Evolutionary conservation across 108 stramenopile species (phyloP).

Genomic region (Pseudonitzschia pungens): DNA sequence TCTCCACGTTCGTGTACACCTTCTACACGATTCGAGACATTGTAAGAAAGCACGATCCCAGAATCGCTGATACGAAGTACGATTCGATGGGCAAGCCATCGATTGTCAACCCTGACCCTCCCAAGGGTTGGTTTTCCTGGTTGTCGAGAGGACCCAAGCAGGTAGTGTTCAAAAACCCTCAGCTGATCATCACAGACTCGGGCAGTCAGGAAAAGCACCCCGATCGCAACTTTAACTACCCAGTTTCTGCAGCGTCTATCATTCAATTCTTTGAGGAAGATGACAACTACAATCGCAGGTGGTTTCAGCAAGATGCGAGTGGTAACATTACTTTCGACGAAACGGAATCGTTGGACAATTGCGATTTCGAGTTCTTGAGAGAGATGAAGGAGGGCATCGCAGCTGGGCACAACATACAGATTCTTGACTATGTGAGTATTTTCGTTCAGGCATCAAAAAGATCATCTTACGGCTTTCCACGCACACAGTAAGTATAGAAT

Average conservation of each 20-base stretch:
- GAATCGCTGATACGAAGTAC: no score
- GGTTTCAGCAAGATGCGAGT: not conserved
- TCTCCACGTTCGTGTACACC: not conserved
- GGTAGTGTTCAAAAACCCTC: not conserved
- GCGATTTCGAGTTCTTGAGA: not conserved
- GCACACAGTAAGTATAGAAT: no score
- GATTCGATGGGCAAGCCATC: no score
- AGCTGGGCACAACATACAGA: not conserved
- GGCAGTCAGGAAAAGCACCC: not conserved
- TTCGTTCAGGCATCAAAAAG: not conserved
- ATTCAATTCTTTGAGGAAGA: not conserved
- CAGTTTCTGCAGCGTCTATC: not conserved
- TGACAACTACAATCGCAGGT: not conserved
- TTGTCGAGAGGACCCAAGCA: not conserved
- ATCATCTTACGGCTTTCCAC: no score
- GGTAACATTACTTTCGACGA: not conserved
- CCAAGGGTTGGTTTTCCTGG: not conserved
- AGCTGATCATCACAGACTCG: not conserved
- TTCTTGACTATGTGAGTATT: not conserved
- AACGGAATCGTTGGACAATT: not conserved
- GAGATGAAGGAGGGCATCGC: not conserved
- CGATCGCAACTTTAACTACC: not conserved
- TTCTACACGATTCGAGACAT: not conserved
- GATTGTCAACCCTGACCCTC: not conserved
- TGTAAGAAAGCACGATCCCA: not conserved